Conservation (phyloP, 176 grass and related monocot genomes). For the Echinochloa phyllopogon region DNA sequence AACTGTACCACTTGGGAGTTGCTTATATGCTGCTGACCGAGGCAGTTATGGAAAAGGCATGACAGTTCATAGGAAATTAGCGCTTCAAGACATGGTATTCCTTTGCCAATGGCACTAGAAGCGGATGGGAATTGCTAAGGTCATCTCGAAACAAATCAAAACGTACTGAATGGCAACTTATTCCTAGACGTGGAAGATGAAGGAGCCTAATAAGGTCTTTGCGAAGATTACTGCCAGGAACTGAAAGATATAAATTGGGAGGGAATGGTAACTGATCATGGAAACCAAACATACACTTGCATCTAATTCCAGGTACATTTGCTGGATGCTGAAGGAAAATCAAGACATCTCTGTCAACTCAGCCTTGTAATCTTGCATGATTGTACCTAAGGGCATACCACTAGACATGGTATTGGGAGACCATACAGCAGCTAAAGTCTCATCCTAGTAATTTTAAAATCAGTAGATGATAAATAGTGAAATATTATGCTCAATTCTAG, state of each 20-base stretch:
- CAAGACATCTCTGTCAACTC: neutral
- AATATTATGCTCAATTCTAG: neutral
- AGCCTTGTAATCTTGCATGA: neutral
- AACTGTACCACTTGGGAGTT: no score
- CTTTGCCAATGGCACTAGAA: no score
- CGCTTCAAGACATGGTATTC: no score
- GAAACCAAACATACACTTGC: neutral
- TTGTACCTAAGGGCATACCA: neutral
- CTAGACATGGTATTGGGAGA: neutral
- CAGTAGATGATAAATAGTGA: neutral
- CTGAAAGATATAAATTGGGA: neutral
- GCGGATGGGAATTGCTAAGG: no score
- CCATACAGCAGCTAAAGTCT: neutral
- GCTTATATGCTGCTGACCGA: no score
- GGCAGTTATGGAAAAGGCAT: no score
- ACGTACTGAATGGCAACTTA: no score
- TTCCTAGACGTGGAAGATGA: no score
- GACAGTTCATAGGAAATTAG: no score
- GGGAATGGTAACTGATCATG: neutral
- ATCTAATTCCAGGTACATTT: neutral
- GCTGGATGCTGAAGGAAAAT: neutral
- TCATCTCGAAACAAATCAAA: no score
- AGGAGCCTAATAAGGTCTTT: neutral
- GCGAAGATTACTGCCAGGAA: neutral
- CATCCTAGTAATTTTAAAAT: neutral